These are phyloP conservation scores for Epichloe elymi DNA, from an alignment of 2,329 filamentous ascomycete species.

Conservation along the genomic window DNA sequence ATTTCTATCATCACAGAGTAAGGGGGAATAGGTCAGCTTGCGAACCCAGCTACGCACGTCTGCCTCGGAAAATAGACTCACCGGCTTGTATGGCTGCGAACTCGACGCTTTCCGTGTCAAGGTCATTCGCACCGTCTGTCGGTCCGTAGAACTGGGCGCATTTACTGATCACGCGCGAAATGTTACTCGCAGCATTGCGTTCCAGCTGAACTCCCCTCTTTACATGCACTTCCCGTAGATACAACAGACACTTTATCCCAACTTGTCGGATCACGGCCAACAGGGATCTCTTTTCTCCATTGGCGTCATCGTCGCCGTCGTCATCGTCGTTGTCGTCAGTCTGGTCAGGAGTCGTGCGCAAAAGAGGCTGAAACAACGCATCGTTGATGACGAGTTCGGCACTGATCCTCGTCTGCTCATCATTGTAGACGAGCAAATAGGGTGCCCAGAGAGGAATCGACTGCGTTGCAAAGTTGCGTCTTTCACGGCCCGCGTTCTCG, in stretches of 20 bases:
- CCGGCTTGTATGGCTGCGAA: slow-evolving; percentile 15
- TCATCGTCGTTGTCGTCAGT: background rate
- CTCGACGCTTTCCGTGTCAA: slow-evolving; percentile 14
- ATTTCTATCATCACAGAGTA: slow-evolving; percentile 18
- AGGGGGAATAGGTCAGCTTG: background rate
- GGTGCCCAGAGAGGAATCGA: slow-evolving; percentile 36
- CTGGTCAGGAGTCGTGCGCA: slow-evolving; percentile 2
- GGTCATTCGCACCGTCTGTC: slow-evolving; percentile 18
- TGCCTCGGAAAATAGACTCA: slow-evolving; percentile 9
- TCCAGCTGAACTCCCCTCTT: slow-evolving; percentile 27
- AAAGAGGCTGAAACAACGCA: slow-evolving; percentile 25
- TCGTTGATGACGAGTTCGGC: slow-evolving; percentile 31
- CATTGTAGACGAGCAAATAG: slow-evolving; percentile 33
- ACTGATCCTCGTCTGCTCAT: slow-evolving; percentile 26
- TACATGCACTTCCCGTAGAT: slow-evolving; percentile 34
- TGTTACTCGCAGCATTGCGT: slow-evolving; percentile 25
- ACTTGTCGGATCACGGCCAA: slow-evolving; percentile 24
- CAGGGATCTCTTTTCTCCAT: background rate
- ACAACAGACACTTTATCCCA: slow-evolving; percentile 31
- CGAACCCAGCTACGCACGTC: background rate
- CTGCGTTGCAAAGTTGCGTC: slow-evolving; percentile 13
- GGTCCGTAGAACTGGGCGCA: slow-evolving; percentile 28
- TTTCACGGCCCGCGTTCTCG: slow-evolving; percentile 9
- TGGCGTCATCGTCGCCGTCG: background rate
- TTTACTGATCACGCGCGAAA: slow-evolving; percentile 29